phyloP scores from a whole-genome alignment of 805 yeast species.

The Naumovozyma castellii region DNA sequence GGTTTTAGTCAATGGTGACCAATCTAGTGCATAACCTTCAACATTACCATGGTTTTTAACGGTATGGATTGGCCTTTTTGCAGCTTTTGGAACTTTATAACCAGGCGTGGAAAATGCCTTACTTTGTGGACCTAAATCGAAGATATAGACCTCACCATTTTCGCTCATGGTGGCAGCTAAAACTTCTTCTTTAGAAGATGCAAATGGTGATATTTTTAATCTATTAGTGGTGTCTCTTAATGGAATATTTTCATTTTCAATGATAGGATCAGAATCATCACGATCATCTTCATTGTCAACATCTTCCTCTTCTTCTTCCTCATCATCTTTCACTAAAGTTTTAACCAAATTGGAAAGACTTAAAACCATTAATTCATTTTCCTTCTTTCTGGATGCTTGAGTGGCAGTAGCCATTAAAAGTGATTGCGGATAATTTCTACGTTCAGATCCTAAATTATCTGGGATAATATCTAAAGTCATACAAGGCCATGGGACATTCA shows the following conservation, averaged over 20 bases:
- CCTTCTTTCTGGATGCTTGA: conserved; percentile 79
- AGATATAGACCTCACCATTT: conserved; percentile 79
- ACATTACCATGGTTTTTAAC: conserved; percentile 79
- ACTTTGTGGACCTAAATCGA: conserved; percentile 69
- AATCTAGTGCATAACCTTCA: conserved; percentile 96
- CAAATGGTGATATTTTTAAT: conserved; percentile 72
- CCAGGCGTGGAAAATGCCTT: conserved; percentile 88
- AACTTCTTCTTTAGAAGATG: conserved; percentile 56
- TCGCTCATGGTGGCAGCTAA: conserved; percentile 84
- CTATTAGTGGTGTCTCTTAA: conserved; percentile 81
- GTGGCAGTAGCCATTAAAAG: conserved; percentile 84
- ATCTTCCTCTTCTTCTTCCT: conserved; percentile 64
- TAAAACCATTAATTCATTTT: conserved; percentile 79
- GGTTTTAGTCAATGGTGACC: conserved; percentile 78
- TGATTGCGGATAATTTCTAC: conserved; percentile 84
- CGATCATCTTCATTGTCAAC: conserved; percentile 68
- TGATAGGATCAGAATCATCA: conserved; percentile 67
- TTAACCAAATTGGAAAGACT: conserved; percentile 74
- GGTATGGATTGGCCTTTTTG: conserved; percentile 75
- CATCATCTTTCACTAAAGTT: conserved; percentile 78
- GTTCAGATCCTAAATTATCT: conserved; percentile 76
- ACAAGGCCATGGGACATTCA: conserved; percentile 95
- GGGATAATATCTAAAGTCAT: conserved; percentile 83
- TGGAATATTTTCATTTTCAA: conserved; percentile 76
- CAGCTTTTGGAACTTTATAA: conserved; percentile 60